Conservation (phyloP, 73 alveolate genomes). For the Paramecium bursaria region DNA sequence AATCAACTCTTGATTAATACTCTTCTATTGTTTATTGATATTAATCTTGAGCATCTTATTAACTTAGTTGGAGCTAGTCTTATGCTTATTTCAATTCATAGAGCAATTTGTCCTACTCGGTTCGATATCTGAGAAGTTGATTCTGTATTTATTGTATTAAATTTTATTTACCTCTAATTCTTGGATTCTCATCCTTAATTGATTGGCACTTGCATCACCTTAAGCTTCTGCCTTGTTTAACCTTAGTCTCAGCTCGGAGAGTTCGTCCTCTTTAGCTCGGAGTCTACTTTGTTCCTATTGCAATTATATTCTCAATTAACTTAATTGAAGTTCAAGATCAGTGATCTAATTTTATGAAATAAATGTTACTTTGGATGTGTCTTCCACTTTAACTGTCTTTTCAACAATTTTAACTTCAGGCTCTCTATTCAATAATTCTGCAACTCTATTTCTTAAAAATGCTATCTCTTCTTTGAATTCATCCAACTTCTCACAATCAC, state of each 20-base stretch:
- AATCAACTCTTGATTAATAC: too few species aligned
- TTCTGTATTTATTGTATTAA: too few species aligned
- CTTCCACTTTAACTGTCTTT: constrained; percentile 35
- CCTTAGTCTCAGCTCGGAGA: constrained; percentile 7
- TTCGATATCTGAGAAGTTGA: too few species aligned
- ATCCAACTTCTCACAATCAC: constrained; percentile 50
- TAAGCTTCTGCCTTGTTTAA: neutral
- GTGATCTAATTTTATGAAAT: neutral
- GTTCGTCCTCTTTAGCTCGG: constrained; percentile 21
- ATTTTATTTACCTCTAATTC: neutral
- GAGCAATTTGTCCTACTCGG: too few species aligned
- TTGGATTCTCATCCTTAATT: neutral
- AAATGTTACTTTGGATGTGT: constrained; percentile 9
- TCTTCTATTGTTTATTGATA: too few species aligned
- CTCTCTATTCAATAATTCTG: constrained; percentile 53
- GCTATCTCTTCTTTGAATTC: constrained; percentile 21
- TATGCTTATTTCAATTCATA: too few species aligned
- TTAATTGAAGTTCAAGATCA: constrained; percentile 2
- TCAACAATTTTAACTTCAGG: constrained; percentile 57
- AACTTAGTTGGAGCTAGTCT: too few species aligned
- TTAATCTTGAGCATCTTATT: too few species aligned
- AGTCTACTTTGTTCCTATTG: constrained; percentile 8
- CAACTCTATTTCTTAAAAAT: constrained; percentile 56
- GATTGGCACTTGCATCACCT: constrained; percentile 4
- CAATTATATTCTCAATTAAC: constrained; percentile 15